These are phyloP conservation scores for Cenchrus purpureus DNA, from an alignment of 176 grass and related monocot genomes.

Conservation along the genomic window DNA sequence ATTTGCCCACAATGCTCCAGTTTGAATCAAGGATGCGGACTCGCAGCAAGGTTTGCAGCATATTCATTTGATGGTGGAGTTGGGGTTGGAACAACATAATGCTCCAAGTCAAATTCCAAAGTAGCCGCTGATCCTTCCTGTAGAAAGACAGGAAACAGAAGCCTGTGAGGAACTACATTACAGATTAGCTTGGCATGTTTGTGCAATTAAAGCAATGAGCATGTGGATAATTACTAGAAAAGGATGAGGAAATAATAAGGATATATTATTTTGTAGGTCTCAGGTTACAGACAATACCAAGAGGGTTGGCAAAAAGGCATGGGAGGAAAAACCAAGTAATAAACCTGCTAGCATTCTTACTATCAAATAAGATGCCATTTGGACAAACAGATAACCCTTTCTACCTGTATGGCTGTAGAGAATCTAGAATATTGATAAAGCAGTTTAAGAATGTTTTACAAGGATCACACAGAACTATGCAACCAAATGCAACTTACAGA, in stretches of 20 bases:
- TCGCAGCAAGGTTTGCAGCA: conserved; percentile 89
- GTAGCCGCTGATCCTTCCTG: conserved; percentile 70
- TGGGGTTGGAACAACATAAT: conserved; percentile 90
- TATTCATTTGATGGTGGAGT: conserved; percentile 67
- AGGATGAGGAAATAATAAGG: neutral
- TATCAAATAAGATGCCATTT: conserved; percentile 1
- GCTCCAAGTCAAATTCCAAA: conserved; percentile 98
- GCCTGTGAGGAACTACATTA: conserved; percentile 34
- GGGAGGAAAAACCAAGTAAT: neutral
- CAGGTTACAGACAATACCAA: neutral
- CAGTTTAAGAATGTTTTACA: conserved; percentile 15
- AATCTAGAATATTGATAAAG: conserved; percentile 7
- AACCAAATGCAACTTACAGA: neutral
- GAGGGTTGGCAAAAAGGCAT: neutral
- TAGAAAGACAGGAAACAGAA: conserved; percentile 39
- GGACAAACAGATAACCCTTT: conserved; percentile 6
- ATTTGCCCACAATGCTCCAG: conserved; percentile 56
- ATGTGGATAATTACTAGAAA: conserved; percentile 2
- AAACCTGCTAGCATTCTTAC: neutral
- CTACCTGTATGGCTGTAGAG: conserved; percentile 2
- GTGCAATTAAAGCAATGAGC: conserved; percentile 13
- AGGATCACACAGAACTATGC: neutral
- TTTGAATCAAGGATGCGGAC: conserved; percentile 70
- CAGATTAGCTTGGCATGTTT: conserved; percentile 7
- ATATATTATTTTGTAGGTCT: neutral